A percentile compares a stretch with the other conserved stretches of the same genome.
phyloP scores from a whole-genome alignment of 352 stramenopile genomes.

The Phytophthora colocasiae region DNA sequence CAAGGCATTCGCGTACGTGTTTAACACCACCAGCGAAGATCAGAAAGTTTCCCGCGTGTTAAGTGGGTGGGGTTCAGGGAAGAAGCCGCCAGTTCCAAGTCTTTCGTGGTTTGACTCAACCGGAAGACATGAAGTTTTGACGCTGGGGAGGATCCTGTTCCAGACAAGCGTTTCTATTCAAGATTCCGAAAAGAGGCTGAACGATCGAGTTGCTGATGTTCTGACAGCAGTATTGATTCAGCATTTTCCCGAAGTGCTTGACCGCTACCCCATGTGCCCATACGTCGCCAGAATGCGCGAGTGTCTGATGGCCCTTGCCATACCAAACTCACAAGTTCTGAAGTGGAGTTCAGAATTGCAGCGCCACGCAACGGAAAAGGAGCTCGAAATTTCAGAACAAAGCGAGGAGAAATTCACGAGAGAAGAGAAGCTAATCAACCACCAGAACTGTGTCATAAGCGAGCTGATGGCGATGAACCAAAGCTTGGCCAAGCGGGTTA shows the following conservation, averaged over 20 bases:
- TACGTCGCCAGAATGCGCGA: constrained; percentile 3
- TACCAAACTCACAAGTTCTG: constrained; percentile 10
- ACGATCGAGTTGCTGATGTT: neutral
- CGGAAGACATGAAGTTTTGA: neutral
- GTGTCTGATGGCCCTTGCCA: neutral
- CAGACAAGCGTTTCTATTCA: constrained; percentile 7
- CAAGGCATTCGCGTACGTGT: constrained; percentile 11
- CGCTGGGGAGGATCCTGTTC: neutral
- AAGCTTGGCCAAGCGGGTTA: neutral
- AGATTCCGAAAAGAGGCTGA: constrained; percentile 12
- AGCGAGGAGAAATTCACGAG: neutral
- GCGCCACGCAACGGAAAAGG: neutral
- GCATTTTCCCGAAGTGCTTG: neutral
- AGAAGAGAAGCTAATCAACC: constrained; percentile 7
- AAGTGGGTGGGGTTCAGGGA: neutral
- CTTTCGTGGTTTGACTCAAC: constrained; percentile 6
- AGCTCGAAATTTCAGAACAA: neutral
- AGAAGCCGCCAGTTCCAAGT: neutral
- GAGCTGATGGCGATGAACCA: constrained; percentile 17
- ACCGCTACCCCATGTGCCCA: constrained; percentile 9
- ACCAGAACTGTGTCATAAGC: constrained; percentile 5
- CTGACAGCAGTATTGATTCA: constrained; percentile 4
- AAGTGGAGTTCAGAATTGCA: constrained; percentile 9
- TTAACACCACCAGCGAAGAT: constrained; percentile 11
- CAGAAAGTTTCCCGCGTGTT: constrained; percentile 1